Conservation (phyloP, 1,284 basidiomycete species). For the Vanrija humicola region DNA sequence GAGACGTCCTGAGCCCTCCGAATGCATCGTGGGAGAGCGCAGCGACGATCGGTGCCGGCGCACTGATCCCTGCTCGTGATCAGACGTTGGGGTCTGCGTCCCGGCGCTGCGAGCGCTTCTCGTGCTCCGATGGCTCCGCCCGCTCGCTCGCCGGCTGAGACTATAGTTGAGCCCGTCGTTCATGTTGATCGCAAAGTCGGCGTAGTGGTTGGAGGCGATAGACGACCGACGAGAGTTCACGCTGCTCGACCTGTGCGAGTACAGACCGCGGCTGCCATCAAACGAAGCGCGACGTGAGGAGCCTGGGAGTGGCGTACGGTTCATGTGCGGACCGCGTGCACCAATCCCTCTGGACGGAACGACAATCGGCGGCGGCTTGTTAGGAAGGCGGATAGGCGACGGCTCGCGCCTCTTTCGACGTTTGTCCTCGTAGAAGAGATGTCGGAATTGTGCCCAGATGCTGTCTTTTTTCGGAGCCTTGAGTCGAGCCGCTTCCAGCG, state of each 20-base stretch:
- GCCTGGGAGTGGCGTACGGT: conserved; percentile 17
- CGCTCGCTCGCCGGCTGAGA: conserved; percentile 37
- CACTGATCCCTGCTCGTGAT: conserved; percentile 38
- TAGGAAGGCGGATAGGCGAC: neutral
- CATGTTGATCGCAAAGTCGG: conserved; percentile 28
- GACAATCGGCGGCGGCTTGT: conserved; percentile 17
- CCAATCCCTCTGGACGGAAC: conserved; percentile 34
- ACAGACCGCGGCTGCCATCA: conserved; percentile 30
- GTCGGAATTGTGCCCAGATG: conserved; percentile 50
- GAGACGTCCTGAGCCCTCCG: conserved; percentile 20
- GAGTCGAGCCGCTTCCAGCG: neutral
- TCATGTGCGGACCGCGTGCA: conserved; percentile 25
- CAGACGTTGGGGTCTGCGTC: conserved; percentile 47
- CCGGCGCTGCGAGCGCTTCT: conserved; percentile 26
- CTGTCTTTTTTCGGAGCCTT: conserved; percentile 41
- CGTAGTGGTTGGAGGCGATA: conserved; percentile 36
- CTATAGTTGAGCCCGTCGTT: conserved; percentile 27
- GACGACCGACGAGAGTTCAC: conserved; percentile 49
- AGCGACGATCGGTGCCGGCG: conserved; percentile 30
- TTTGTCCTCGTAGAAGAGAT: conserved; percentile 52
- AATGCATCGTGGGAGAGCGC: conserved; percentile 32
- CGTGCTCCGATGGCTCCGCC: conserved; percentile 33
- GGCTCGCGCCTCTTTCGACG: conserved; percentile 43
- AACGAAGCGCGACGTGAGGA: conserved; percentile 30
- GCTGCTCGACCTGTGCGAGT: conserved; percentile 45